phyloP scores from a whole-genome alignment of 1,139 yeast genomes.

The Torulaspora pretoriensis region DNA sequence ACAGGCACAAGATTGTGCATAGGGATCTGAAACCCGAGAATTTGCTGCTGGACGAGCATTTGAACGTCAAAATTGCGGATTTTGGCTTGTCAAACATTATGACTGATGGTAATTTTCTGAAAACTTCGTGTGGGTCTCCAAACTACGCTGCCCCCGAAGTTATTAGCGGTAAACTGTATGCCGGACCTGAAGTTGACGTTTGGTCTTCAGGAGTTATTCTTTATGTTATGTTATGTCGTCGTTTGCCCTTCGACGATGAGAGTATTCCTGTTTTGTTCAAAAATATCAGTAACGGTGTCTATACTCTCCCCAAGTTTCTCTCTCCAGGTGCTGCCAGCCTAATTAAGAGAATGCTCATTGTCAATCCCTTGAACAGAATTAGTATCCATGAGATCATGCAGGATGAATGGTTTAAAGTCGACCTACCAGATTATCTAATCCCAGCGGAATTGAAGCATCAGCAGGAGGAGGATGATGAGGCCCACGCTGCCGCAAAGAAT shows the following conservation, averaged over 20 bases:
- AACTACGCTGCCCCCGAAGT: conserved; percentile 99
- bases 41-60: conserved; percentile 79
- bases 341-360: conserved; percentile 90
- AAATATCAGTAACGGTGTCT: conserved; percentile 92
- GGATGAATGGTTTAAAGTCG: conserved; percentile 91
- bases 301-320: conserved; percentile 84
- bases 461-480: conserved; percentile 34
- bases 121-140: conserved; percentile 96
- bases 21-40: conserved; percentile 95
- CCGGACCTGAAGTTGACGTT: conserved; percentile 98
- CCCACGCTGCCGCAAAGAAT: conserved; percentile 33
- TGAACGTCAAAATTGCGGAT: conserved; percentile 95
- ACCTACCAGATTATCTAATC: conserved; percentile 74
- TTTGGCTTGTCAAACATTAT: conserved; percentile 92
- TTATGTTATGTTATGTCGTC: conserved; percentile 94
- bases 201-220: conserved; percentile 98
- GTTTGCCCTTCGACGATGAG: conserved; percentile 97
- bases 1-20: conserved; percentile 95
- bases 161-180: conserved; percentile 90
- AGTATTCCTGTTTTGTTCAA: conserved; percentile 94
- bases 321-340: conserved; percentile 84
- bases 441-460: conserved; percentile 56
- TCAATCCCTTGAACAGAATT: conserved; percentile 91
- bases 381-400: conserved; percentile 92
- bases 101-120: conserved; percentile 96